Base-by-base conservation (phyloP, 2,329 filamentous ascomycete species). In the Phyllosticta citrichinensis region DNA sequence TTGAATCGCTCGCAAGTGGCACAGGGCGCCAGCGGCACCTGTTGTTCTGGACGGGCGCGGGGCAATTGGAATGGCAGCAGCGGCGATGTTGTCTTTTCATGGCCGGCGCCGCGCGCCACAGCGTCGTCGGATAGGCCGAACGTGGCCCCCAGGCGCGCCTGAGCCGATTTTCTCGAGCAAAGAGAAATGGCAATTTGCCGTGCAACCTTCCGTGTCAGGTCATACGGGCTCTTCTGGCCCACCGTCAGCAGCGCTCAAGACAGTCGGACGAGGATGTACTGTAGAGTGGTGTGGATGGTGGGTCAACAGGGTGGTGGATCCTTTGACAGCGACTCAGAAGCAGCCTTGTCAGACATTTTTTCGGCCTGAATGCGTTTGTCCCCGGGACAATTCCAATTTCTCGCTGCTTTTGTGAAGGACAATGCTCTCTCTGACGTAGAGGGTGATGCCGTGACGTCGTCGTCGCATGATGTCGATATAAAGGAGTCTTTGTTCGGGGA, bases 141-240 rank as follows among this genome's bases (percentile, higher is more conserved):
- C n/a, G 5, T 30, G 40, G 51, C 25, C n/a, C 10, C 33, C 35
- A 33, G 33, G 24, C 35, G 56, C 24, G 52, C 52, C 24, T 5
- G 40, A 47, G 40, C 40, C 40, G 17, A n/a, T 53, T 9, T 30
- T 47, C 40, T 51, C 30, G 56, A 47, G 35, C 55, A 6, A 57
- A 11, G n/a, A 30, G 40, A 47, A 17, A 47, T 47, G 52, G 52
- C 20, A 10, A 54, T 22, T 35, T 27, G 52, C 35, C 58, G 58
- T 60, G 25, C 58, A n/a, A 60, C 58, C 52, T 60, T 60, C 58
- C 58, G 52, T 54, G 35, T 56, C 58, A 56, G 53, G 58, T 54
- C 52, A 60, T 20, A 30, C 53, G 58, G 40, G 40, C 40, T 47
- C 17, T 47, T 47, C n/a, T 30, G 27, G 27, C 27, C 27, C 12